phyloP scores from a whole-genome alignment of 1,284 basidiomycete genomes.

The Golubevia sp. region DNA sequence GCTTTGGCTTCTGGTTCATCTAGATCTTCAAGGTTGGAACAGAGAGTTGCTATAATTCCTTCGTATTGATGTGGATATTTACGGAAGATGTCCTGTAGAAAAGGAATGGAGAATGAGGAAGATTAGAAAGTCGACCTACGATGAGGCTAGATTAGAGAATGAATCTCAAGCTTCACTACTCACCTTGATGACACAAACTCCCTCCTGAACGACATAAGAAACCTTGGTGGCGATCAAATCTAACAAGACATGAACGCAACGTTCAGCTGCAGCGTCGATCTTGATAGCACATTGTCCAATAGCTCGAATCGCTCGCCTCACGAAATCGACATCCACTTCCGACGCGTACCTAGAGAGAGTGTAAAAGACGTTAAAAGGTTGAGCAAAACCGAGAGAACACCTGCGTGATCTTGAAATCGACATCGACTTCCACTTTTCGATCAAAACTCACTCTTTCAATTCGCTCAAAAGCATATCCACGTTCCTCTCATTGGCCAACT shows the following conservation, averaged over 20 bases:
- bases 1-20: slow-evolving; percentile 99
- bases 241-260: slow-evolving; percentile 89
- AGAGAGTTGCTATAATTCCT: slow-evolving; percentile 91
- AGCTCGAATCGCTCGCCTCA: slow-evolving; percentile 87
- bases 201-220: slow-evolving; percentile 97
- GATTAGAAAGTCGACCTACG: background rate
- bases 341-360: slow-evolving; percentile 76
- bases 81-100: slow-evolving; percentile 87
- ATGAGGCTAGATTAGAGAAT: too few relatives aligned
- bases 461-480: slow-evolving; percentile 93
- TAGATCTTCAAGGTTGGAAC: slow-evolving; percentile 90
- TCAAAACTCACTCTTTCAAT: slow-evolving; percentile 77
- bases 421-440: background rate
- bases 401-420: too few relatives aligned
- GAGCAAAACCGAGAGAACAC: background rate
- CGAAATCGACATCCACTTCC: slow-evolving; percentile 98
- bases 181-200: slow-evolving; percentile 97
- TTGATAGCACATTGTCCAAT: slow-evolving; percentile 97
- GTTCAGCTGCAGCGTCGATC: slow-evolving; percentile 87
- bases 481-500: slow-evolving; percentile 86
- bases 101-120: background rate
- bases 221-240: slow-evolving; percentile 90
- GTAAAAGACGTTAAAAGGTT: too few relatives aligned
- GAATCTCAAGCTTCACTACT: slow-evolving; percentile 13
- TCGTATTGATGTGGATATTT: slow-evolving; percentile 98